A percentile compares a stretch with the other conserved stretches of the same genome.
These are phyloP conservation scores for Aegle marmelos DNA, from an alignment of 345 rosid species.

Conservation along the genomic window DNA sequence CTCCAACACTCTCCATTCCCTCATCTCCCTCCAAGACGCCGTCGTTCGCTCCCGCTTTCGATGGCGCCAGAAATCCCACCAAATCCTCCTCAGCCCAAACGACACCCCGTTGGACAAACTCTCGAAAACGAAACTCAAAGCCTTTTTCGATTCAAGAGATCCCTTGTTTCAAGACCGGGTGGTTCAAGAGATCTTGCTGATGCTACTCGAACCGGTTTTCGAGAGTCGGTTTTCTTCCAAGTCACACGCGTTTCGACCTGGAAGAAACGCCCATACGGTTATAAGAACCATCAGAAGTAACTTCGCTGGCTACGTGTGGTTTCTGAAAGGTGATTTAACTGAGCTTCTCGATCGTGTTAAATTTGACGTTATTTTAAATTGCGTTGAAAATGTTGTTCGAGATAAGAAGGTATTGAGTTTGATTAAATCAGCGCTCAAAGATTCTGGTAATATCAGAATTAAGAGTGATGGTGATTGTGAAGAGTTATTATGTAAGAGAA, in stretches of 20 bases:
- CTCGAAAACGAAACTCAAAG: conserved; percentile 59
- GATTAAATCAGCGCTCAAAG: conserved; percentile 51
- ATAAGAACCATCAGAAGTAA: conserved; percentile 84
- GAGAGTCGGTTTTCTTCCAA: conserved; percentile 74
- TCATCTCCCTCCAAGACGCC: conserved; percentile 65
- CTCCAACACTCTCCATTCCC: conserved; percentile 54
- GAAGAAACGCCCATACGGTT: conserved; percentile 84
- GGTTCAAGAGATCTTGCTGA: conserved; percentile 80
- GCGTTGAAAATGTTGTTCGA: conserved; percentile 56
- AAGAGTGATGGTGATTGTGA: conserved; percentile 21
- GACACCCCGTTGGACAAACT: conserved; percentile 42
- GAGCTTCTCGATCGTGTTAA: conserved; percentile 54
- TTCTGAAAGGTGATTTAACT: conserved; percentile 72
- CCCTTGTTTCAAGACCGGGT: conserved; percentile 87
- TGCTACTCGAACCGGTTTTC: conserved; percentile 82
- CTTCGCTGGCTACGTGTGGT: conserved; percentile 95
- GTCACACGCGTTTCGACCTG: conserved; percentile 83
- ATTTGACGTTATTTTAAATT: conserved; percentile 46
- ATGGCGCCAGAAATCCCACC: conserved; percentile 75
- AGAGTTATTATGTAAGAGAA: conserved; percentile 43
- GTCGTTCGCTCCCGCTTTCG: conserved; percentile 56
- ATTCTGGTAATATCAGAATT: conserved; percentile 26
- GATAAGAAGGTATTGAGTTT: conserved; percentile 69
- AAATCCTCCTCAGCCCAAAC: conserved; percentile 61
- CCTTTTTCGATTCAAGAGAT: conserved; percentile 42